Percentiles rank a stretch among this genome's conserved stretches.
Evolutionary conservation across 331 rosid species (phyloP).

Genomic region (Ulmus americana): DNA sequence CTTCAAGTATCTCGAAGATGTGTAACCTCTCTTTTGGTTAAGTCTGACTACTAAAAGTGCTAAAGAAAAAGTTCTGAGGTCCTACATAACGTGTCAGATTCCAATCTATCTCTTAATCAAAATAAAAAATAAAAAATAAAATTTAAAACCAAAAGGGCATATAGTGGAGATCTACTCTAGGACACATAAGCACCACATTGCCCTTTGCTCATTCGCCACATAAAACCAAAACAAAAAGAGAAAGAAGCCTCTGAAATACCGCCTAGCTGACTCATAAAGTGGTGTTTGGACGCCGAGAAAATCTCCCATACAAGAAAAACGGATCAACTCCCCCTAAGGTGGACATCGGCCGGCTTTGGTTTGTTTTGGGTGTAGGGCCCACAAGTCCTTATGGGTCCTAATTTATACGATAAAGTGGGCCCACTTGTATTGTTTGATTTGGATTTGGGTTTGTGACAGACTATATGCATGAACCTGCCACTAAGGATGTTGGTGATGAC

Average conservation of each 20-base stretch:
- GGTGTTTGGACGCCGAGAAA: background rate
- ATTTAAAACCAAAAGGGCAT: background rate
- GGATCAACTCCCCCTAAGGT: background rate
- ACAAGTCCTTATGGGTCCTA: constrained; percentile 1
- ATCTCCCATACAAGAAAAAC: background rate
- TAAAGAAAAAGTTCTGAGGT: background rate
- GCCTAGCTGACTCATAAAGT: constrained; percentile 13
- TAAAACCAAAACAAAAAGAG: background rate
- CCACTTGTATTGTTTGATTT: constrained; percentile 5
- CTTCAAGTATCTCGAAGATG: no score
- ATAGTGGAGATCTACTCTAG: background rate
- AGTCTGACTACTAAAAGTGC: no score
- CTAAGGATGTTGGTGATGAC: constrained; percentile 3
- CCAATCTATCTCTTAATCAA: background rate
- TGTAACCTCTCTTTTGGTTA: no score
- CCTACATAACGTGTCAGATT: constrained; percentile 11
- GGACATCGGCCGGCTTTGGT: background rate
- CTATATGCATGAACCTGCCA: constrained; percentile 28
- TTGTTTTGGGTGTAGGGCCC: no score
- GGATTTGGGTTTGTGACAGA: constrained; percentile 18
- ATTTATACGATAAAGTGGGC: constrained; percentile 2
- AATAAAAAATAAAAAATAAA: background rate
- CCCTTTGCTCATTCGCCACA: background rate
- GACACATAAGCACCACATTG: background rate
- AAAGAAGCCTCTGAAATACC: background rate